phyloP scores from a whole-genome alignment of 495 filamentous ascomycete species.

The Geopyxis carbonaria region DNA sequence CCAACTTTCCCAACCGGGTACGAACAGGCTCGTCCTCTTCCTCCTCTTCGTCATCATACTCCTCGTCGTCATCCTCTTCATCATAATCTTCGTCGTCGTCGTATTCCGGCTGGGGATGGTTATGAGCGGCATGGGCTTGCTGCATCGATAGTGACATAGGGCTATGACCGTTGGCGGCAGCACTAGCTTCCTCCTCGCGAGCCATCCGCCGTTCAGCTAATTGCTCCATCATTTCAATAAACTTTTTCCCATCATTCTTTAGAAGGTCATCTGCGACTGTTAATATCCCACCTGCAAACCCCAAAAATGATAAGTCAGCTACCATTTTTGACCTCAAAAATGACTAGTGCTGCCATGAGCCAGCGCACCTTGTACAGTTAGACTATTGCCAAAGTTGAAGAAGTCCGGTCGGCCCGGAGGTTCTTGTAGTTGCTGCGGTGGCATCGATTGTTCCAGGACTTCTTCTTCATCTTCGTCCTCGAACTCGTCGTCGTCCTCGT shows the following conservation, averaged over 20 bases:
- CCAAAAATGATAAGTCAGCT: conserved; percentile 26
- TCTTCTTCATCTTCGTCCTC: conserved; percentile 51
- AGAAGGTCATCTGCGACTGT: conserved; percentile 96
- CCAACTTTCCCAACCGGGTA: no score
- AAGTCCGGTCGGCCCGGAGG: conserved; percentile 59
- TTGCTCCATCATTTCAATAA: conserved; percentile 99
- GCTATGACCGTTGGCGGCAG: conserved; percentile 29
- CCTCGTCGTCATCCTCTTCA: conserved; percentile 75
- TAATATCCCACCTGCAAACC: conserved; percentile 68
- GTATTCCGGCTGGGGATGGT: conserved; percentile 44
- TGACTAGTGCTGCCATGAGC: conserved; percentile 14
- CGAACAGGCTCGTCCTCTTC: conserved; percentile 73
- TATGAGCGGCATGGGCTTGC: conserved; percentile 23
- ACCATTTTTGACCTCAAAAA: conserved; percentile 28
- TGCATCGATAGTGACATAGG: conserved; percentile 27
- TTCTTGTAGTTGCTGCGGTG: conserved; percentile 32
- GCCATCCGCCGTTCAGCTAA: conserved; percentile 94
- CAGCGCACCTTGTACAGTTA: conserved; percentile 82
- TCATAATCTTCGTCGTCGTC: conserved; percentile 52
- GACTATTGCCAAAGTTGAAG: conserved; percentile 91
- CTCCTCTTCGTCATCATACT: conserved; percentile 78
- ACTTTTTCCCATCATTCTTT: conserved; percentile 98
- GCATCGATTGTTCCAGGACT: conserved; percentile 34
- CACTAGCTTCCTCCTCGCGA: conserved; percentile 79
- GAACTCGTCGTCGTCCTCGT: conserved; percentile 39